Evolutionary conservation across 177 flowering plant genomes (phyloP).

Genomic region (Tripterygium wilfordii): DNA sequence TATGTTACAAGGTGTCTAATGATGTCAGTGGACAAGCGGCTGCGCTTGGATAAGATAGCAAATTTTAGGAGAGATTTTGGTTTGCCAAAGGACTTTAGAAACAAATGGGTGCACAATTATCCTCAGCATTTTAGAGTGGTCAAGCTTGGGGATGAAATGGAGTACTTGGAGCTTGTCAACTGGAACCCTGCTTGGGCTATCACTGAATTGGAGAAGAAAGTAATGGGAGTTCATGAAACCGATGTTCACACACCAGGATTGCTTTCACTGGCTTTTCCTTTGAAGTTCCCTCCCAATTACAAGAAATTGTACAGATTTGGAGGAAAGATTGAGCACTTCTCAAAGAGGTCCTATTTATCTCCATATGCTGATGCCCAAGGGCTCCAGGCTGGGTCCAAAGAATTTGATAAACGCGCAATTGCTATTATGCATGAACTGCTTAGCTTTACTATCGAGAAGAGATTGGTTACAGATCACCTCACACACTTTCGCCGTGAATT

Average conservation of each 20-base stretch:
- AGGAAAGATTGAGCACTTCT: conserved; percentile 74
- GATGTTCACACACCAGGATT: conserved; percentile 44
- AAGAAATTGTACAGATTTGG: conserved; percentile 57
- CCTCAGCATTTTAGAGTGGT: conserved; percentile 66
- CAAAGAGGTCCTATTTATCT: conserved; percentile 67
- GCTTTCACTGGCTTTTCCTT: conserved; percentile 71
- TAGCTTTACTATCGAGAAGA: conserved; percentile 82
- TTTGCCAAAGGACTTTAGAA: conserved; percentile 71
- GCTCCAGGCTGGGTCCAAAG: conserved; percentile 62
- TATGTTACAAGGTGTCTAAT: conserved; percentile 71
- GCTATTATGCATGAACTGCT: conserved; percentile 92
- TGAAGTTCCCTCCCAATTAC: conserved; percentile 74
- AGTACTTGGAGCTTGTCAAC: conserved; percentile 67
- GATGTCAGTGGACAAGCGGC: conserved; percentile 76
- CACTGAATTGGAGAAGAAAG: conserved; percentile 81
- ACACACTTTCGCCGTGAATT: conserved; percentile 80
- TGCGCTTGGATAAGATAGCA: conserved; percentile 65
- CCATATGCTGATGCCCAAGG: conserved; percentile 89
- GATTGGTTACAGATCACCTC: conserved; percentile 82
- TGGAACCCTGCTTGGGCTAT: conserved; percentile 91
- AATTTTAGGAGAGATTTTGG: conserved; percentile 90
- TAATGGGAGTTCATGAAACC: conserved; percentile 18
- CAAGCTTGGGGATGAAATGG: conserved; percentile 39
- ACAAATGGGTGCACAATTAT: conserved; percentile 51
- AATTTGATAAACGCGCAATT: conserved; percentile 88